Evolutionary conservation across 768 basidiomycete genomes (phyloP), one percentile per base, ranked within the genome.

Genomic region (Russula sp.): DNA sequence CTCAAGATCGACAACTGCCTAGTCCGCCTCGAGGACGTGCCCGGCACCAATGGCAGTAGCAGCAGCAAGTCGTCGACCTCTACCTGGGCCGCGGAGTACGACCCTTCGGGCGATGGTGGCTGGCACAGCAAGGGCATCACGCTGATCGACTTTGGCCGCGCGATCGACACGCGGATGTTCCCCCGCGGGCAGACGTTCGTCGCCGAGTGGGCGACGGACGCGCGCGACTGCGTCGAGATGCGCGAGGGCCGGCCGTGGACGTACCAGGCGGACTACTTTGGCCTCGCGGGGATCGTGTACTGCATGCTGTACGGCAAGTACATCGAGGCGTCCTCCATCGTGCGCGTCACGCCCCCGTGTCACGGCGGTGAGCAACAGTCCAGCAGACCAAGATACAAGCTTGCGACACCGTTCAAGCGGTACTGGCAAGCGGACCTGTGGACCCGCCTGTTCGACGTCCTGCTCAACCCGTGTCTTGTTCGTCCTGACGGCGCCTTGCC

Each of bases 1-100:
- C 81, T 99, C 65, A 99, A 99, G 78, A 97, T 98, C 72, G 97
- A 99, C 75, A 99, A 99, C 75, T 97, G 95, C 71, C 81, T 99
- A n/a, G 78, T 98, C 9, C 85, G 97, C 5, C 80, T 99, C 48
- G 88, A 93, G 65, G 88, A 91, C 55, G 85, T 89, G 5, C 25
- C 25, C 25, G 3, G 25, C 25, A 29, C 25, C 2, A 29, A 1
- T 3, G 25, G 25, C 25, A 29, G 2, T 3, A 3, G 25, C 25
- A 29, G 25, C 25, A 29, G 25, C 25, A 29, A 29, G 25, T 86
- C 87, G 1, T 86, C 85, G 3, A 73, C 80, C 0, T 77, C 85
- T 0, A 79, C 83, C 1, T 93, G 95, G 87, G 81, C 84, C 1
- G 75, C 81, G 53, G 73, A 77, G n/a, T 98, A 98, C 75, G 83